Conservation (phyloP, 1,284 basidiomycete genomes). For the Blastosporella zonata region DNA sequence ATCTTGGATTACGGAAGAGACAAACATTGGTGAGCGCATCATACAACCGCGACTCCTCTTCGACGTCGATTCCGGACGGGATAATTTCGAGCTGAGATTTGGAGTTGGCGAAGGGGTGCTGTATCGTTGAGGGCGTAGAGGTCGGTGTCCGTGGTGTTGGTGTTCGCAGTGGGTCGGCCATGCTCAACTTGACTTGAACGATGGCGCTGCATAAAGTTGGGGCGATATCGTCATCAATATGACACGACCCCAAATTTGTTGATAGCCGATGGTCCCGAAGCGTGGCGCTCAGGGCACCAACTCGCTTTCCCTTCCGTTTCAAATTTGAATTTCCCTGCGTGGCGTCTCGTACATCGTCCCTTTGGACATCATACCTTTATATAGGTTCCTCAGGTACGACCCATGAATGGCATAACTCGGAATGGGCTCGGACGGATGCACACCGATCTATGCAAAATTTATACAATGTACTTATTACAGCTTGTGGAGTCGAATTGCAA, state of each 20-base stretch:
- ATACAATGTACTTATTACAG: too few species aligned
- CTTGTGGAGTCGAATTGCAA: too few species aligned
- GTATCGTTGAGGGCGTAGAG: constrained; percentile 1
- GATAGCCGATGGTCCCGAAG: not conserved
- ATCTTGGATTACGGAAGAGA: constrained; percentile 10
- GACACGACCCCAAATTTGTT: not conserved
- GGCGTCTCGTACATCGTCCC: too few species aligned
- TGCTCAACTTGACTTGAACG: not conserved
- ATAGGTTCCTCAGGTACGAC: too few species aligned
- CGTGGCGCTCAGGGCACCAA: not conserved
- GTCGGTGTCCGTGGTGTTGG: not conserved
- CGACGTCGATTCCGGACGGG: constrained; percentile 37
- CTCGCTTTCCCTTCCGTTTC: too few species aligned
- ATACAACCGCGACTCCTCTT: constrained; percentile 40
- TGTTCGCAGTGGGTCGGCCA: not conserved
- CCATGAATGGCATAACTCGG: too few species aligned
- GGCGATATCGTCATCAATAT: constrained; percentile 1
- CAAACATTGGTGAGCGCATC: constrained; percentile 34
- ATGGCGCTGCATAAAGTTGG: not conserved
- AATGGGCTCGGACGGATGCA: too few species aligned
- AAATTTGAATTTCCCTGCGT: too few species aligned
- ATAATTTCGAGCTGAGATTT: constrained; percentile 32
- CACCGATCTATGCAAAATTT: too few species aligned
- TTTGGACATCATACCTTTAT: too few species aligned
- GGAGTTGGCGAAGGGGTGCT: constrained; percentile 32